Base-by-base conservation (phyloP, 441 rosid genomes). In the Populus hybrid region DNA sequence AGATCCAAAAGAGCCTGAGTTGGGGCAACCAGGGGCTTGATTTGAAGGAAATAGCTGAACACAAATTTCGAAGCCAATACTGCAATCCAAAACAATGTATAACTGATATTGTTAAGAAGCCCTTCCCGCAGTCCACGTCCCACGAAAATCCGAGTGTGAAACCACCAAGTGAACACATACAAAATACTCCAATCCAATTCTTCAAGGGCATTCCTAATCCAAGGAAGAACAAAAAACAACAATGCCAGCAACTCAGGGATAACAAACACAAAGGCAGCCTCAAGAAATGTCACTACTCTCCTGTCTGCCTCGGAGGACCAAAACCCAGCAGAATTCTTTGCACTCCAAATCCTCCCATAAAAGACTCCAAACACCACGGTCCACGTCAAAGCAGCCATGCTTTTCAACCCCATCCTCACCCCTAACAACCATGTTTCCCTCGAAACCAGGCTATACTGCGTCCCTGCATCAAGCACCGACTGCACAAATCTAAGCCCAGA, bases 71-170 rank as follows among this genome's bases (percentile, higher is more conserved):
- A 90, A 61, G 87, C 90, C 24, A 95, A 83, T 57, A 93, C 90
- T 72, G 86, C 30, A 67, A 89, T 80, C 99, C 99, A 95, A 78
- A 95, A 95, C 73, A 88, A 74, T 40, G 90, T 78, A 80, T 95
- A 95, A 85, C 86, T 92, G 69, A 93, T 76, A 76, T 90, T 95
- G 81, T 95, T 93, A 77, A 92, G 80, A 82, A 90, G 87, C 78
- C 99, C 98, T 82, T 95, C 99, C 83, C 97, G 85, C 83, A 95
- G 84, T 71, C 98, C 99, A 72, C 99, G 92, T 50, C 97, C 99
- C 67, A 95, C 99, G 77, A 89, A 93, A 81, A 87, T 88, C 81
- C 89, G 86, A 1, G 90, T 87, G 82, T 92, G 99, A 79, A 93
- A 95, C 99, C 99, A 95, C 98, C 99, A 95, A 28, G 93, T 82